These are phyloP conservation scores for Pelargonium australe DNA, from an alignment of 441 rosid species.

Conservation along the genomic window DNA sequence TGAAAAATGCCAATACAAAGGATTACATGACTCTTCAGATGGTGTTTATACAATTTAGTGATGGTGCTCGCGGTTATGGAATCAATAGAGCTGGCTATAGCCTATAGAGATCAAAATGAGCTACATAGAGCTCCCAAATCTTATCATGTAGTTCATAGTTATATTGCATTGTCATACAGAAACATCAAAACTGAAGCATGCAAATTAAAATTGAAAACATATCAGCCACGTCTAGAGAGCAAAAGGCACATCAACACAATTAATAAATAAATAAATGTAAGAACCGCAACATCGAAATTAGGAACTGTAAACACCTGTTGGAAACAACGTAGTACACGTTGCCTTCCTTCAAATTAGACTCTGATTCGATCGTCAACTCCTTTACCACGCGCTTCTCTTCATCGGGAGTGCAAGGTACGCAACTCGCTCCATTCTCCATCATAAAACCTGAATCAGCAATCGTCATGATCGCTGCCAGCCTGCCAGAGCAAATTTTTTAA, in stretches of 20 bases:
- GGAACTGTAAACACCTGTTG: constrained; percentile 34
- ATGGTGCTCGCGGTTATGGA: neutral
- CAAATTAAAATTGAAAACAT: neutral
- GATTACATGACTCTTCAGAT: neutral
- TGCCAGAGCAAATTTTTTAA: neutral
- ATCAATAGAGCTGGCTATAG: neutral
- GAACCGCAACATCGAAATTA: neutral
- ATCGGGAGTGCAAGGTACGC: constrained; percentile 50
- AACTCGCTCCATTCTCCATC: constrained; percentile 42
- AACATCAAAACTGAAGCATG: neutral
- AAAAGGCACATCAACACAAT: neutral
- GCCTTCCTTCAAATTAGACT: constrained; percentile 55
- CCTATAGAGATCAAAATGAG: too few species aligned
- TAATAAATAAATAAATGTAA: neutral
- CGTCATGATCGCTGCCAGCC: constrained; percentile 34
- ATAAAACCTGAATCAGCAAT: constrained; percentile 39
- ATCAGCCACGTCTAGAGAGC: neutral
- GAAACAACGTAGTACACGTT: constrained; percentile 69
- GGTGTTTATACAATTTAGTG: neutral
- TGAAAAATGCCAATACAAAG: neutral
- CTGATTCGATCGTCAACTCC: constrained; percentile 49
- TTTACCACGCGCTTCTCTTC: constrained; percentile 61
- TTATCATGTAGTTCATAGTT: too few species aligned
- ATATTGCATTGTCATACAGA: neutral
- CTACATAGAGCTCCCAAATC: too few species aligned